These are phyloP conservation scores for Physcomitrellopsis africana DNA, from an alignment of 225 moss, liverwort and hornwort genomes.

Conservation along the genomic window DNA sequence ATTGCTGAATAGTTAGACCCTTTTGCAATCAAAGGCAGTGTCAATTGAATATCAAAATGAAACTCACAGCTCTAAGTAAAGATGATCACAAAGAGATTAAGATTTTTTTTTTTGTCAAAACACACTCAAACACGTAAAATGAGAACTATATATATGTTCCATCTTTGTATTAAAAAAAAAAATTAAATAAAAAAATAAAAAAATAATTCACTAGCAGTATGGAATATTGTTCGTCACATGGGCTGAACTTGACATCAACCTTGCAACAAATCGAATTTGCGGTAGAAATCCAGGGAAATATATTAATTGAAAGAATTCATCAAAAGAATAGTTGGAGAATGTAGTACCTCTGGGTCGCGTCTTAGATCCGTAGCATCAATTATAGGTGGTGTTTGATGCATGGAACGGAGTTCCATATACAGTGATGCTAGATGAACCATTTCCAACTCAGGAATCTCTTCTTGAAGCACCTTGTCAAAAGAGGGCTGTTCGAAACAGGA, in stretches of 20 bases:
- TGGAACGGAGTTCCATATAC: conserved; percentile 48
- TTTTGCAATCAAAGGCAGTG: neutral
- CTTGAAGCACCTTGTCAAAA: conserved; percentile 57
- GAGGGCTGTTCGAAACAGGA: conserved; percentile 50
- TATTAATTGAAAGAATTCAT: neutral
- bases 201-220: too few species aligned
- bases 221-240: too few species aligned
- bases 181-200: too few species aligned
- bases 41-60: neutral
- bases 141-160: too few species aligned
- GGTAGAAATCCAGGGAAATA: neutral
- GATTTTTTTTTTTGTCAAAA: too few species aligned
- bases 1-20: neutral
- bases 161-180: too few species aligned
- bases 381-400: conserved; percentile 55
- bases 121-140: too few species aligned
- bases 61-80: neutral
- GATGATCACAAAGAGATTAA: neutral
- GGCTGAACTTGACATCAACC: too few species aligned
- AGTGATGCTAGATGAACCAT: conserved; percentile 48
- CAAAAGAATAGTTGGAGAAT: neutral
- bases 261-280: neutral
- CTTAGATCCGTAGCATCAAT: conserved; percentile 59
- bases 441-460: conserved; percentile 52
- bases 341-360: conserved; percentile 56